Evolutionary conservation across 2,329 filamentous ascomycete genomes (phyloP), one percentile per base, ranked within the genome.

Genomic region (Hypoxylon sp.): DNA sequence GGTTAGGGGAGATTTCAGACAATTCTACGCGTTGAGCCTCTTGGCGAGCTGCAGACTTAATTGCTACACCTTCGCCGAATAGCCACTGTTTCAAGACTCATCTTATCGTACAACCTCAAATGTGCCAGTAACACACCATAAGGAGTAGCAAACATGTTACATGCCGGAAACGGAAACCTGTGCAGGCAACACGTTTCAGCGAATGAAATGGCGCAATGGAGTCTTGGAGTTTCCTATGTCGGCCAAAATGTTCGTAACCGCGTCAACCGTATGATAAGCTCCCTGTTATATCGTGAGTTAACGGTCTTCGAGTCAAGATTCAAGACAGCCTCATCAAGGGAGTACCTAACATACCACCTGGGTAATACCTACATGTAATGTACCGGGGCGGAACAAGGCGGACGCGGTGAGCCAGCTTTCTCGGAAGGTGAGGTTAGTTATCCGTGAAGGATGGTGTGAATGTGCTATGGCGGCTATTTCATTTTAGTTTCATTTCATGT

Each of bases 111-210:
- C 51, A 66, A 69, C 59, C 61, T 53, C 42, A 60, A 56, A 63
- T 56, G 58, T 49, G 25, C 40, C 31, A 33, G 61, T 65, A 69
- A 66, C 67, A 64, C 67, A 70, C 69, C 42, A 66, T 44, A 44
- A 17, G 40, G 37, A 25, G 57, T 59, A 72, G 65, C 70, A 72
- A 72, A 72, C 68, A 70, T 58, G 64, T 70, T 68, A 65, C 70
- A 71, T 67, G 62, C 68, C 70, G 58, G 64, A 65, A 65, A 64
- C 57, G 63, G 68, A 66, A 65, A 65, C 53, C 51, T 58, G 54
- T 27, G 56, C 60, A 64, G 49, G 53, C 31, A 60, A 40, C 44
- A 37, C 17, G 30, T 62, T 54, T 61, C 57, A 58, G 58, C 70
- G 68, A 72, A 72, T 72, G 35, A 67, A 33, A 64, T 61, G 54